These are phyloP conservation scores for Chlamydomonas sp. DNA, from an alignment of 139 green algal genomes.

Conservation along the genomic window DNA sequence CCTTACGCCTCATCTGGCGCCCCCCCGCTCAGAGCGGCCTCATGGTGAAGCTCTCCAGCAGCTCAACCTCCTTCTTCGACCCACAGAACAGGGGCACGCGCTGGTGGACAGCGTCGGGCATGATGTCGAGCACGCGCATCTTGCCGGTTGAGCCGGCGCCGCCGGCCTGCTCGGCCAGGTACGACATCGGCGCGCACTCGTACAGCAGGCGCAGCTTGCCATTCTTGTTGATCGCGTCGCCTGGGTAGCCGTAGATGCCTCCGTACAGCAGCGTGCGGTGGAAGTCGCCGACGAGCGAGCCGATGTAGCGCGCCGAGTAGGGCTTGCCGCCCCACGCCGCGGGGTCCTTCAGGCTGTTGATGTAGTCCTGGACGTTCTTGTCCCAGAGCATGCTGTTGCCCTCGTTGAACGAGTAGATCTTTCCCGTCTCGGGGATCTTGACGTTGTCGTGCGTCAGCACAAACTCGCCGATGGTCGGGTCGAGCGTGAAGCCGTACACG, in stretches of 20 bases:
- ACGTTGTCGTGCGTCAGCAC: slow-evolving; percentile 76
- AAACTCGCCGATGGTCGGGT: slow-evolving; percentile 83
- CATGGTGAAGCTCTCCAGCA: slow-evolving; percentile 82
- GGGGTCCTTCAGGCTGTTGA: slow-evolving; percentile 74
- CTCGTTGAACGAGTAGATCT: slow-evolving; percentile 99
- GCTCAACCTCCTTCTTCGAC: slow-evolving; percentile 86
- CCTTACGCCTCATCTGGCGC: too few relatives aligned
- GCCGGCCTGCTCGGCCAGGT: slow-evolving; percentile 84
- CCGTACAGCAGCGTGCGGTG: slow-evolving; percentile 95
- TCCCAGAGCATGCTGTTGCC: slow-evolving; percentile 92
- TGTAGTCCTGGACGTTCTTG: slow-evolving; percentile 64
- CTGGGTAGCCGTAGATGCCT: slow-evolving; percentile 97
- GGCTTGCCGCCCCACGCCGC: slow-evolving; percentile 79
- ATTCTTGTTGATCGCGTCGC: slow-evolving; percentile 85
- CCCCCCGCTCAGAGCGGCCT: slow-evolving; percentile 30
- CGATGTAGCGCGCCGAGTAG: slow-evolving; percentile 94
- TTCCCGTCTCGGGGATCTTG: slow-evolving; percentile 72
- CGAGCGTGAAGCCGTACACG: slow-evolving; percentile 93
- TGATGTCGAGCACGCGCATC: slow-evolving; percentile 66
- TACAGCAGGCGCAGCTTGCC: slow-evolving; percentile 98
- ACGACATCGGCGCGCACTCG: slow-evolving; percentile 94
- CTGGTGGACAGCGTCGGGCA: slow-evolving; percentile 58
- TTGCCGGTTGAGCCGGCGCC: slow-evolving; percentile 61
- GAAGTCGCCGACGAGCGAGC: slow-evolving; percentile 93
- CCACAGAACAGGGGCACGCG: slow-evolving; percentile 72